Base-by-base conservation (phyloP, 192 early-diverging fungal species). In the Umbelopsis sp. region DNA sequence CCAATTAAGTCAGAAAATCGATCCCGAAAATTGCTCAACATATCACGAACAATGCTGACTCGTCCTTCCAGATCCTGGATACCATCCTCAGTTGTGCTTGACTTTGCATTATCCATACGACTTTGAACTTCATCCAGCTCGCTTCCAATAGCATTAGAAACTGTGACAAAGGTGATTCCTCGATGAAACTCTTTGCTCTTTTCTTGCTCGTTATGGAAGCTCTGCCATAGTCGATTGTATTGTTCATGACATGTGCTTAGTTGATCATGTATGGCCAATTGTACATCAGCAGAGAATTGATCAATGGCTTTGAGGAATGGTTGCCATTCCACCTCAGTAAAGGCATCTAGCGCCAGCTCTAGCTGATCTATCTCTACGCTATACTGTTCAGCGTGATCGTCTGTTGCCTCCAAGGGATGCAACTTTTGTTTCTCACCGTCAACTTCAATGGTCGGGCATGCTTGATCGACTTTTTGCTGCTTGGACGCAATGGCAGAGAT, bases 61-160 rank as follows among this genome's bases (percentile, higher is more conserved):
- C 71, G 75, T 12, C 54, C 66, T 29, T 80, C 78, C 14, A 80
- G 20, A 9, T 69, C 71, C 22, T 69, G 70, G 52, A 80, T 80
- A 11, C 54, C 74, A 50, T 71, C 72, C 43, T 74, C 51, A 0
- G 77, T 78, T 0, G 78, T 80, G n/a, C 45, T 72, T n/a, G 74
- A 43, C 6, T 72, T 71, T n/a, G 31, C 72, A 22, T 75, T 65
- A 22, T 69, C 74, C 78, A 80, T 80, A 9, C 51, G 45, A 25
- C 31, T 59, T 7, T 76, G 74, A 50, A 80, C 73, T 12, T 20
- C 51, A 20, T 70, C 71, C 14, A 80, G 67, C 45, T 77, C 76
- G 17, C 72, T 73, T 21, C 68, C 49, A 22, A 53, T 53, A 2
- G 68, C 56, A 62, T 31, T 32, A 41, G 50, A 69, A 4, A 47